phyloP scores from a whole-genome alignment of 345 rosid genomes.

The Ailanthus altissimus region DNA sequence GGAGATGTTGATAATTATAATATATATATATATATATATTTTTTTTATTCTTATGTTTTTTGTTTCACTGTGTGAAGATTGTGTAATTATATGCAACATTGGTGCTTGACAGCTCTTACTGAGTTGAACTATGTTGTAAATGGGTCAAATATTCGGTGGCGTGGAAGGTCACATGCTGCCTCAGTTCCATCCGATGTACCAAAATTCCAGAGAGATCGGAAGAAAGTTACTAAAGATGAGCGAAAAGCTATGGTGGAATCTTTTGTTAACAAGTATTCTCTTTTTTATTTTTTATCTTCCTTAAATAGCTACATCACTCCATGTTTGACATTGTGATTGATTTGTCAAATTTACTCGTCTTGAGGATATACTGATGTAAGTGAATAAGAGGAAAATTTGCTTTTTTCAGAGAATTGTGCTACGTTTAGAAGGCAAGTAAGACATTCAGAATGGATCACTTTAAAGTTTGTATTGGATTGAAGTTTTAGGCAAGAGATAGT shows the following conservation, averaged over 20 bases:
- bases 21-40: not conserved
- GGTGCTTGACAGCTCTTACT: slow-evolving; percentile 16
- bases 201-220: slow-evolving; percentile 23
- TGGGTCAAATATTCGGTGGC: slow-evolving; percentile 31
- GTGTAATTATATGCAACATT: not conserved
- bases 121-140: slow-evolving; percentile 17
- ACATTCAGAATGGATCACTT: not conserved
- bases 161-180: slow-evolving; percentile 39
- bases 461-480: not conserved
- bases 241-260: slow-evolving; percentile 44
- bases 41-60: not conserved
- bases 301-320: not conserved
- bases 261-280: slow-evolving; percentile 41
- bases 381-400: not conserved
- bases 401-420: not conserved
- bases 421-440: not conserved
- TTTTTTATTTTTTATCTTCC: not conserved
- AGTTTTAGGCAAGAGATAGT: not conserved
- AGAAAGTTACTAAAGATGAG: slow-evolving; percentile 40
- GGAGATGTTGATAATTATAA: not conserved
- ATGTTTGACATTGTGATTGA: not conserved
- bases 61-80: not conserved
- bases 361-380: not conserved
- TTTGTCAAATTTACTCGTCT: not conserved
- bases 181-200: slow-evolving; percentile 37